Conservation (phyloP, 2,329 filamentous ascomycete species). For the Alternaria viburni region DNA sequence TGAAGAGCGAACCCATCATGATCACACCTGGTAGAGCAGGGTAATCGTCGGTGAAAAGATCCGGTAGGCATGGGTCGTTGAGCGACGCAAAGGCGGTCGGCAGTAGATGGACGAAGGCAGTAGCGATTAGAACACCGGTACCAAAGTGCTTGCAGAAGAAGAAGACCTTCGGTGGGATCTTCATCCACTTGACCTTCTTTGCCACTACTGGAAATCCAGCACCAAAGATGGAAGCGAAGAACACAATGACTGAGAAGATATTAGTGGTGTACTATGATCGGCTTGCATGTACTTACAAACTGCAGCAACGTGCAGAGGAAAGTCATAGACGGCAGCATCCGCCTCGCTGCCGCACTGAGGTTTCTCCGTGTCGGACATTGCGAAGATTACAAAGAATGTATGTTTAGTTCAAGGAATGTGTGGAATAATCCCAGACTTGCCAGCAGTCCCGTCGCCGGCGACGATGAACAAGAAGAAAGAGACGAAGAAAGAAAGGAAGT, state of each 20-base stretch:
- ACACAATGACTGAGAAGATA: conserved; percentile 42
- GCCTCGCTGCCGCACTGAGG: conserved; percentile 42
- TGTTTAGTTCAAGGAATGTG: conserved; percentile 18
- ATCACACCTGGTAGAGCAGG: conserved; percentile 69
- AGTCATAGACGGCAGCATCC: conserved; percentile 40
- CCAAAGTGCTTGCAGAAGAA: conserved; percentile 68
- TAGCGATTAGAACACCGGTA: conserved; percentile 84
- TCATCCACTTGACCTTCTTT: conserved; percentile 63
- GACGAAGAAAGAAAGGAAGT: conserved; percentile 26
- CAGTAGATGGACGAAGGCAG: conserved; percentile 78
- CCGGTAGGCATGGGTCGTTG: conserved; percentile 60
- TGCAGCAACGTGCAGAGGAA: conserved; percentile 48
- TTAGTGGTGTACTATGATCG: conserved; percentile 16
- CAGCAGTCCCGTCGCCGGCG: conserved; percentile 46
- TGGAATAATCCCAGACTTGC: conserved; percentile 27
- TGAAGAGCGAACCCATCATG: conserved; percentile 68
- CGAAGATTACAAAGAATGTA: conserved; percentile 23
- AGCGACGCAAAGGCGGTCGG: conserved; percentile 64
- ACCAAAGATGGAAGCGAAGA: conserved; percentile 45
- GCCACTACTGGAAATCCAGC: conserved; percentile 49
- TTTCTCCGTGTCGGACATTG: conserved; percentile 40
- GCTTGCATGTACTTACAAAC: conserved; percentile 41
- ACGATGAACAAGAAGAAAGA: conserved; percentile 31
- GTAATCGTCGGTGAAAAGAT: conserved; percentile 65
- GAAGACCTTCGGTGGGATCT: conserved; percentile 63